Evolutionary conservation across 2,329 filamentous ascomycete genomes (phyloP), one percentile per base, ranked within the genome.

Genomic region (Neonectria faginata): DNA sequence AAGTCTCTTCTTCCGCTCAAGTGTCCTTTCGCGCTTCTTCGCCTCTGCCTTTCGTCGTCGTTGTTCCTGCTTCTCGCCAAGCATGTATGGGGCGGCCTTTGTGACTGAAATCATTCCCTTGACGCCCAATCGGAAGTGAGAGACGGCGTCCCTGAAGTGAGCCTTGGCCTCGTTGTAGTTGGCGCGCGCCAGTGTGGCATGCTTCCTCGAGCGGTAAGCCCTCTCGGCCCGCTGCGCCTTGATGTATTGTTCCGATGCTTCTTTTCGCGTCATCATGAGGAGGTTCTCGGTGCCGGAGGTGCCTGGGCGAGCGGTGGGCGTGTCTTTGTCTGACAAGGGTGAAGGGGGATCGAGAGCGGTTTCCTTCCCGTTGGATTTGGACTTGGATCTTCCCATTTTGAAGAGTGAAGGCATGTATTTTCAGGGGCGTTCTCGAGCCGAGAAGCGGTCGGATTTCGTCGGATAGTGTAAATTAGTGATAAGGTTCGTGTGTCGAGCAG

Each of bases 211-310:
- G 42, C 74, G 75, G 76, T 83, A 84, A 45, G 76, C 71, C 41
- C 74, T 75, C 74, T 84, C 81, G 54, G 81, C 79, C 20, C 76
- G 74, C 62, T 78, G 75, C 4, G 82, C 81, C 52, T 78, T 75
- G 47, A 76, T 69, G 62, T 78, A 77, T 36, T 79, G 75, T 59
- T 79, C 72, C 12, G 79, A 79, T 29, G 81, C 80, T 44, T 75
- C 71, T 41, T 75, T 78, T 27, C 79, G 77, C 60, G 76, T 79
- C 57, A 76, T 77, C 50, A 76, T 74, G 45, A 83, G 79, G 33
- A 81, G 72, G 66, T 78, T 77, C 68, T 82, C 79, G 18, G 82
- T 84, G 59, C 79, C 79, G 0, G 81, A 80, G 14, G 82, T 82
- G 62, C 79, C 79, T 5, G 81, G 80, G 20, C 82, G 77, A 20